A percentile compares a stretch with the other conserved stretches of the same genome.
These are phyloP conservation scores for Pichia rugopelliculosa DNA, from an alignment of 805 yeast species.

Conservation along the genomic window DNA sequence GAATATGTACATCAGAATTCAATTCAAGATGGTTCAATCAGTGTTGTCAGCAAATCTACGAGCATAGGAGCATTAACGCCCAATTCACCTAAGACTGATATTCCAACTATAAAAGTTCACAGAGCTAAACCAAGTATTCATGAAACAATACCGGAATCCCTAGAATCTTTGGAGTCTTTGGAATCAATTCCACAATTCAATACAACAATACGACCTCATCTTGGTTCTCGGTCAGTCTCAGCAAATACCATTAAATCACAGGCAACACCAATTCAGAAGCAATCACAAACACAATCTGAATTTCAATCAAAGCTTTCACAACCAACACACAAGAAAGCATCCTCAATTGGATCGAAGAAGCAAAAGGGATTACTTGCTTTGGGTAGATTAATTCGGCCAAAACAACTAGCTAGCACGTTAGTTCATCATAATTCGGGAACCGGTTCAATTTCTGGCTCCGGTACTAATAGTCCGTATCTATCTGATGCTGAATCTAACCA, in stretches of 20 bases:
- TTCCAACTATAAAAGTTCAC: background rate
- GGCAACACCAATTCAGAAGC: background rate
- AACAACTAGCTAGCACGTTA: conserved; percentile 7
- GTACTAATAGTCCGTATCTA: background rate
- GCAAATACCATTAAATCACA: background rate
- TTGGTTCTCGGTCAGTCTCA: background rate
- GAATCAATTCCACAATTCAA: background rate
- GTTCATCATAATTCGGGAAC: conserved; percentile 3
- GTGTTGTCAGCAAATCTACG: background rate
- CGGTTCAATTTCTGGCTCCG: background rate
- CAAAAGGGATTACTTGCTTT: conserved; percentile 3
- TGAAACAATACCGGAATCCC: background rate
- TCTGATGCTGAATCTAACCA: background rate
- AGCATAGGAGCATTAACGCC: background rate
- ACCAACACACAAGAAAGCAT: background rate
- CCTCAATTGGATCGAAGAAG: background rate
- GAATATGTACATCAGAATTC: background rate
- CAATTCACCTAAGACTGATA: background rate
- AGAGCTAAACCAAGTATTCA: background rate
- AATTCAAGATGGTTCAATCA: background rate
- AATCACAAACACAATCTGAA: background rate
- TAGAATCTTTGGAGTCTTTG: background rate
- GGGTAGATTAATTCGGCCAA: conserved; percentile 6
- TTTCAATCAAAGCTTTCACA: background rate
- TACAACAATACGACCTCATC: background rate